phyloP scores from a whole-genome alignment of 768 basidiomycete genomes.

The Rhodotorula babjevae region DNA sequence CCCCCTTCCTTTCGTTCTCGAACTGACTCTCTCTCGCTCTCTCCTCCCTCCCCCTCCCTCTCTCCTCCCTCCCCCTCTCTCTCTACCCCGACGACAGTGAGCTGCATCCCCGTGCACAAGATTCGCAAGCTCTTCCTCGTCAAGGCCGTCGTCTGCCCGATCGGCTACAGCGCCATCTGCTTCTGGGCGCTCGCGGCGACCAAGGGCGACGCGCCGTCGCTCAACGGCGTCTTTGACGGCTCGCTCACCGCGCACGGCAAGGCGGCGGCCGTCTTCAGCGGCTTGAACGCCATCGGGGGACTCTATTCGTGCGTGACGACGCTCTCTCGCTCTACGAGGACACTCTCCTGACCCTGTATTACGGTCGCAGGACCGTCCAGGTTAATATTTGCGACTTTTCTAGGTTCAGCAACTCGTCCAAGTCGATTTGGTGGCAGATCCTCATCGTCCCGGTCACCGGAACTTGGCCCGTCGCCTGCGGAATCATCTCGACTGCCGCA shows the following conservation, averaged over 20 bases:
- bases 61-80: too few species aligned
- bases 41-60: too few species aligned
- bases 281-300: background rate
- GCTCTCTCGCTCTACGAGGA: too few species aligned
- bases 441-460: constrained; percentile 35
- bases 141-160: constrained; percentile 33
- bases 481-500: constrained; percentile 7
- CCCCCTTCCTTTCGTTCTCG: too few species aligned
- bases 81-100: constrained; percentile 34
- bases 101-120: constrained; percentile 42
- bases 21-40: too few species aligned
- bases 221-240: constrained; percentile 17
- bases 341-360: too few species aligned
- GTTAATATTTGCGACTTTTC: constrained; percentile 10
- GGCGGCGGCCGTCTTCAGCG: constrained; percentile 5
- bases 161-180: constrained; percentile 38
- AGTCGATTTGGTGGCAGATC: constrained; percentile 40
- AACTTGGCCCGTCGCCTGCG: background rate
- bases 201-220: constrained; percentile 7
- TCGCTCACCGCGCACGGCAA: constrained; percentile 33
- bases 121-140: constrained; percentile 42
- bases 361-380: too few species aligned
- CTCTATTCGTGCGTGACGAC: background rate
- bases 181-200: constrained; percentile 38
- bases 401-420: constrained; percentile 40